Evolutionary conservation across 208 protist genomes (phyloP).

Genomic region (Naegleria fowleri): DNA sequence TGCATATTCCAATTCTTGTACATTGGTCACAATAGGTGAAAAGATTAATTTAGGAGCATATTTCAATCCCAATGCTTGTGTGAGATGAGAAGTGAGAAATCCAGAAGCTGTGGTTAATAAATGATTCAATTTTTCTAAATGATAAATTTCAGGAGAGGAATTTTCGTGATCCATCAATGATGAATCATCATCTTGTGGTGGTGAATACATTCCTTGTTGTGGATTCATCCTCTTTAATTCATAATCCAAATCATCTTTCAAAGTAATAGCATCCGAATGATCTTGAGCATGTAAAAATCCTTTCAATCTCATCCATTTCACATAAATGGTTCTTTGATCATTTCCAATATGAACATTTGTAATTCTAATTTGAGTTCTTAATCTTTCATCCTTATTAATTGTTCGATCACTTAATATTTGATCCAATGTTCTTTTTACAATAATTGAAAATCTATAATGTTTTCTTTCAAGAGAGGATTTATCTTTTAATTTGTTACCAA

Average conservation of each 20-base stretch:
- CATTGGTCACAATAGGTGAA: not conserved
- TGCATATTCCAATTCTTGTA: not conserved
- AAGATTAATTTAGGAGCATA: not conserved
- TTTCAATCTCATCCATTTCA: not conserved
- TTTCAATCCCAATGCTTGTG: not conserved
- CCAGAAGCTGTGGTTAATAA: not conserved
- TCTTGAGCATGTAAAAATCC: not conserved
- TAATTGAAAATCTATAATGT: not conserved
- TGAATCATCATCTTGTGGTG: no score
- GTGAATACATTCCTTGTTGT: no score
- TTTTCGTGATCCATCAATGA: not conserved
- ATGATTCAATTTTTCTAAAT: not conserved
- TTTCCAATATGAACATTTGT: not conserved
- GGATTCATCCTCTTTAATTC: no score
- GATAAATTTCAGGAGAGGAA: not conserved
- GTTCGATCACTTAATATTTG: not conserved
- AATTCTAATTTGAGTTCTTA: not conserved
- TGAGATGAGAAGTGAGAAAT: not conserved
- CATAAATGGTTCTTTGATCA: not conserved
- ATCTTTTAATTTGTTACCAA: no score
- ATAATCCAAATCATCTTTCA: not conserved
- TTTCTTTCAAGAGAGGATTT: not conserved
- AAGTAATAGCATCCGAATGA: not conserved
- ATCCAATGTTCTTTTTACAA: not conserved
- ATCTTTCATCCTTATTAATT: not conserved